phyloP scores from a whole-genome alignment of 208 protist genomes.

The Acanthamoeba quina region DNA sequence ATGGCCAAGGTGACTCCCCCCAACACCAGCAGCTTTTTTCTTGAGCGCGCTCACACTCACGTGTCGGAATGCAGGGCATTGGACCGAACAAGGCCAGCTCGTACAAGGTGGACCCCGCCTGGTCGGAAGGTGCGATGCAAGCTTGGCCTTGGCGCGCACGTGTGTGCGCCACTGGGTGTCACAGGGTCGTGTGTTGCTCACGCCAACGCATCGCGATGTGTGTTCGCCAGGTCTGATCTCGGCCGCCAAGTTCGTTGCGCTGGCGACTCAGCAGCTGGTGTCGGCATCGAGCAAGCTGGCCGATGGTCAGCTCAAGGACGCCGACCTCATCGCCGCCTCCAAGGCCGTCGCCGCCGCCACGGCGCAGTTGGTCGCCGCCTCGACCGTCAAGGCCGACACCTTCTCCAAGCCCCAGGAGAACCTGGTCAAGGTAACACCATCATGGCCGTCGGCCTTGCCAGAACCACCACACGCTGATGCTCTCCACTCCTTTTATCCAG shows the following conservation, averaged over 20 bases:
- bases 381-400: conserved; percentile 45
- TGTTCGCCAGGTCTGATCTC: conserved; percentile 13
- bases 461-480: neutral
- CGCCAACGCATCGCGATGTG: too few species aligned
- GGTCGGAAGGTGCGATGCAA: conserved; percentile 36
- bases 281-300: conserved; percentile 20
- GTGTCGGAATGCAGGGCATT: neutral
- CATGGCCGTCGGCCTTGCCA: neutral
- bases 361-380: conserved; percentile 55
- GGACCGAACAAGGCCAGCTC: conserved; percentile 48
- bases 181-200: too few species aligned
- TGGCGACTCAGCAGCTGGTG: conserved; percentile 54
- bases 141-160: too few species aligned
- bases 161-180: too few species aligned
- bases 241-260: conserved; percentile 68
- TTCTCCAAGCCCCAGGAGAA: conserved; percentile 65
- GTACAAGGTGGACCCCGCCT: conserved; percentile 63
- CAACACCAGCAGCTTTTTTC: neutral
- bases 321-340: conserved; percentile 59
- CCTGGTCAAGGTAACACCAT: conserved; percentile 25
- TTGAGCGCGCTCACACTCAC: neutral
- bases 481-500: neutral
- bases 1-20: neutral
- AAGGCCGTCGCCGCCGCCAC: conserved; percentile 54
- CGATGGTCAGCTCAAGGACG: conserved; percentile 58